Percentiles rank a stretch among this genome's conserved stretches.
These are phyloP conservation scores for Pogostemon cablin DNA, from an alignment of 257 asterid species.

Conservation along the genomic window DNA sequence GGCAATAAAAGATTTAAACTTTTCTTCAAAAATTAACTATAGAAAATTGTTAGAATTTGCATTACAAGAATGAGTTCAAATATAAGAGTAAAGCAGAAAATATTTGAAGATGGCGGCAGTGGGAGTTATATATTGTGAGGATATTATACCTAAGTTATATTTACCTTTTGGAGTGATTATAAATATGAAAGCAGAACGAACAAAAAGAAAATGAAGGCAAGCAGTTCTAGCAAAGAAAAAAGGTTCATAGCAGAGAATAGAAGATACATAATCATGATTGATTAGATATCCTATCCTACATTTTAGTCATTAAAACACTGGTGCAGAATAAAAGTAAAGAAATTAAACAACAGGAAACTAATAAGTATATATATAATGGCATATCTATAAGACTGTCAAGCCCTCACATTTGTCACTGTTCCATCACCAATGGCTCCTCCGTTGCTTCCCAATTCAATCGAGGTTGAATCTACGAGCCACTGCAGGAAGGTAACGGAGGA, in stretches of 20 bases:
- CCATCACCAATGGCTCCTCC: constrained; percentile 43
- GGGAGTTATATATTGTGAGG: no score
- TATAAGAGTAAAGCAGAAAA: no score
- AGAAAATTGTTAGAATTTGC: no score
- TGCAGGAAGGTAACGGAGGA: constrained; percentile 38
- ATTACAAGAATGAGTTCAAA: no score
- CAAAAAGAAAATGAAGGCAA: no score
- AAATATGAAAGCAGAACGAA: no score
- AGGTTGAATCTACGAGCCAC: constrained; percentile 65
- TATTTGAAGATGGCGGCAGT: no score
- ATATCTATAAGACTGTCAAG: constrained; percentile 29
- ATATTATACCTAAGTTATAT: no score
- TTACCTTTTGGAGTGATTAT: no score
- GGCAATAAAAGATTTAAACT: no score
- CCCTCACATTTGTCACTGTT: constrained; percentile 46
- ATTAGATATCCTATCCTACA: background rate
- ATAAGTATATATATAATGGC: background rate
- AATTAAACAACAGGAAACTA: background rate
- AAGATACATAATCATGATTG: background rate
- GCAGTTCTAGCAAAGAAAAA: no score
- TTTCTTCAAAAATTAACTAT: no score
- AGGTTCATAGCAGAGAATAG: background rate
- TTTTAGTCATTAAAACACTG: constrained; percentile 14
- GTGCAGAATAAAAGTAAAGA: background rate
- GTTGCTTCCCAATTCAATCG: constrained; percentile 52